These are phyloP conservation scores for Emericellopsis atlantica DNA, from an alignment of 2,329 filamentous ascomycete genomes.

Conservation along the genomic window DNA sequence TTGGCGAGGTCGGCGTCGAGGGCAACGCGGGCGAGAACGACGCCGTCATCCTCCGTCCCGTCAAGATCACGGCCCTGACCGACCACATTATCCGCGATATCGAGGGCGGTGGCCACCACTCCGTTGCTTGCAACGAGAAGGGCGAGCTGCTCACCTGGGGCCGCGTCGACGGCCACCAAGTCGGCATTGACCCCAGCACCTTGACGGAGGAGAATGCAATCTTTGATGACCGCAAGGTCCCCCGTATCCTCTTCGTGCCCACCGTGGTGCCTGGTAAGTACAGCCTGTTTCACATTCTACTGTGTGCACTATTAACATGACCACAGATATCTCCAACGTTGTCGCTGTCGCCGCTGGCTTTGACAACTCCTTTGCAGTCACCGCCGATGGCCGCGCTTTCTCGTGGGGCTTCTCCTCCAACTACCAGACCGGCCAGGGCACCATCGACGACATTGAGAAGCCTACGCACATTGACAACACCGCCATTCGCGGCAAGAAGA, in stretches of 20 bases:
- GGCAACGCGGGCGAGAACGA: conserved; percentile 38
- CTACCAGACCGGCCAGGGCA: conserved; percentile 69
- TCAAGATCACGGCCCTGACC: conserved; percentile 50
- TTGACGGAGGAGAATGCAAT: conserved; percentile 39
- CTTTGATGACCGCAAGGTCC: conserved; percentile 46
- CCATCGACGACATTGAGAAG: conserved; percentile 63
- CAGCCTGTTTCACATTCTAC: background rate
- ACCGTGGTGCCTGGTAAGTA: conserved; percentile 29
- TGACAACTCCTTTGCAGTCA: conserved; percentile 64
- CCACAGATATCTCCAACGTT: conserved; percentile 37
- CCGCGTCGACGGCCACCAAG: conserved; percentile 37
- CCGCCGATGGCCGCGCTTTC: conserved; percentile 57
- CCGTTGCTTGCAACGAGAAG: conserved; percentile 44
- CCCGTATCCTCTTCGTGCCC: conserved; percentile 47
- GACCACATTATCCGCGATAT: conserved; percentile 54
- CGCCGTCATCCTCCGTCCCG: conserved; percentile 61
- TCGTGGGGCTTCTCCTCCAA: conserved; percentile 73
- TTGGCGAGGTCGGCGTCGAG: conserved; percentile 61
- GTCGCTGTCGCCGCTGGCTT: conserved; percentile 46
- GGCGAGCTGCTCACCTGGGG: conserved; percentile 50
- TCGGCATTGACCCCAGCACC: conserved; percentile 43
- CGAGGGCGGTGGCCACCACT: conserved; percentile 64
- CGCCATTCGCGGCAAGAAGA: conserved; percentile 60
- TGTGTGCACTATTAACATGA: no score
- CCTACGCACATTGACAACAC: conserved; percentile 78